Percentiles rank a stretch among this genome's conserved stretches.
phyloP scores from a whole-genome alignment of 805 yeast species.

The Zygoascus flipseniorum region DNA sequence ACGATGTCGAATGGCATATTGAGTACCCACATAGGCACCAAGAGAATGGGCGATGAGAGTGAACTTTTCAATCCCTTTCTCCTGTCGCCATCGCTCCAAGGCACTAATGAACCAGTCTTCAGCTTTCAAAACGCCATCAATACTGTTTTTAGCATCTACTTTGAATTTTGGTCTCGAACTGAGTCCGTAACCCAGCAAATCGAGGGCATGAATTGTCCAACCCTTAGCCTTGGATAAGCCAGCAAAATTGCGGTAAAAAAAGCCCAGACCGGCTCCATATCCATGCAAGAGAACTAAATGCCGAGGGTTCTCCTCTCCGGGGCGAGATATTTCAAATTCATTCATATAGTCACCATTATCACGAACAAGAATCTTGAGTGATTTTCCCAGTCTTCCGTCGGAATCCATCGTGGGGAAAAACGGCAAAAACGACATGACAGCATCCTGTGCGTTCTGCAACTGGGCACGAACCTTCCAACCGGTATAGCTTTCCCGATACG shows the following conservation, averaged over 20 bases:
- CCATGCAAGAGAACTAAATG: constrained; percentile 79
- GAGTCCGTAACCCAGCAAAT: constrained; percentile 83
- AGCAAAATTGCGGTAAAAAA: constrained; percentile 65
- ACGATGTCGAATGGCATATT: constrained; percentile 57
- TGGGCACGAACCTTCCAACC: constrained; percentile 37
- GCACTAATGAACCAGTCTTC: constrained; percentile 61
- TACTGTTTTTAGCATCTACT: constrained; percentile 14
- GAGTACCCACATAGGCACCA: constrained; percentile 78
- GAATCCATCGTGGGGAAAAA: constrained; percentile 30
- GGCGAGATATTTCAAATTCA: constrained; percentile 50
- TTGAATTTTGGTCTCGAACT: constrained; percentile 61
- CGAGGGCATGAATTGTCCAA: constrained; percentile 81
- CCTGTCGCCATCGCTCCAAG: constrained; percentile 51
- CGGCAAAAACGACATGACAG: constrained; percentile 49
- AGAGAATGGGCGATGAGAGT: constrained; percentile 77
- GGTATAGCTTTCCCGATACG: constrained; percentile 30
- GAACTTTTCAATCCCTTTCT: constrained; percentile 42
- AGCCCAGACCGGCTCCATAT: constrained; percentile 85
- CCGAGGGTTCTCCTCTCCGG: neutral
- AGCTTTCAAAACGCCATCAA: constrained; percentile 36
- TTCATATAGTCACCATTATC: constrained; percentile 45
- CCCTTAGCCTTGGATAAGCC: constrained; percentile 31
- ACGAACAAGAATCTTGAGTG: constrained; percentile 14
- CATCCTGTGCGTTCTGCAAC: constrained; percentile 35
- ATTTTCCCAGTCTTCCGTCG: constrained; percentile 26